phyloP scores from a whole-genome alignment of 805 yeast species.

The Myxozyma neotropica region DNA sequence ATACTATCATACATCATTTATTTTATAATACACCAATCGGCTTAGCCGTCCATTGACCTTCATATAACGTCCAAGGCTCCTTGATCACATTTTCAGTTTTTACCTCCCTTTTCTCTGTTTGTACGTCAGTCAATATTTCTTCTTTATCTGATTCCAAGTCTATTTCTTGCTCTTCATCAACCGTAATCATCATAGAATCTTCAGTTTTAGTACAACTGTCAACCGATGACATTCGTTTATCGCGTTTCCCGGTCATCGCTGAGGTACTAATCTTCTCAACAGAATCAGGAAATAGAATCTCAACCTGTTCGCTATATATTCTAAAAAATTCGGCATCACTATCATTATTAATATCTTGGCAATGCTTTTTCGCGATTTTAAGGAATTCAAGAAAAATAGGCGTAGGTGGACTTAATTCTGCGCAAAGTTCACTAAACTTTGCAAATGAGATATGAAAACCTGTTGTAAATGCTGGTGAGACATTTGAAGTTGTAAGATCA shows the following conservation, averaged over 20 bases:
- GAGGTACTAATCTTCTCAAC: background rate
- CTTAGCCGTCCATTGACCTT: slow-evolving; percentile 15
- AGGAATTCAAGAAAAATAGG: background rate
- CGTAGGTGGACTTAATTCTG: slow-evolving; percentile 6
- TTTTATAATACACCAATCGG: slow-evolving; percentile 19
- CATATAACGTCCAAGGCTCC: background rate
- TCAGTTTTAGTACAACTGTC: background rate
- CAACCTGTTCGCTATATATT: slow-evolving; percentile 10
- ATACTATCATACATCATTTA: background rate
- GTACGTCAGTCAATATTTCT: background rate
- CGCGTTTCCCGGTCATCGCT: background rate
- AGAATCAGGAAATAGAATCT: background rate
- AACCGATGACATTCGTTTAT: background rate
- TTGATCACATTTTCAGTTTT: too few species aligned
- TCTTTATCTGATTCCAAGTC: background rate
- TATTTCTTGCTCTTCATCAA: background rate
- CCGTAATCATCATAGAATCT: background rate
- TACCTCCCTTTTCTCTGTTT: background rate
- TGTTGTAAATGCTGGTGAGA: background rate
- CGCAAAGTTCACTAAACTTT: background rate
- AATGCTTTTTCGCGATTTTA: background rate
- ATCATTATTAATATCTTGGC: background rate
- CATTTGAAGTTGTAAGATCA: background rate
- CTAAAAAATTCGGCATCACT: background rate
- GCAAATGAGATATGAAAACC: background rate